Evolutionary conservation across 805 yeast genomes (phyloP).

Genomic region (Millerago galiae): DNA sequence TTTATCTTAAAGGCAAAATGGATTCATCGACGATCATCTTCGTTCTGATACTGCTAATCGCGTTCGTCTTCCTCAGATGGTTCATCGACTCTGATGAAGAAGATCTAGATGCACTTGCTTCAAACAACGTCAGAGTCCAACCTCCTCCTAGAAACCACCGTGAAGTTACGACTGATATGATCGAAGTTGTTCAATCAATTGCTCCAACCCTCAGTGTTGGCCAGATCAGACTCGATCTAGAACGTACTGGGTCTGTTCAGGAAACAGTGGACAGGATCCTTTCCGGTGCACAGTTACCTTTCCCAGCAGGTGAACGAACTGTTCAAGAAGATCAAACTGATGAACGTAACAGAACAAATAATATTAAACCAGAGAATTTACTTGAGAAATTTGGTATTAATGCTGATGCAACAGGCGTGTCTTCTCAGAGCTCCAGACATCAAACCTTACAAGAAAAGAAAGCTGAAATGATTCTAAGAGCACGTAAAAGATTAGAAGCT

Average conservation of each 20-base stretch:
- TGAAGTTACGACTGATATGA: slow-evolving; percentile 62
- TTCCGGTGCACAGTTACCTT: slow-evolving; percentile 53
- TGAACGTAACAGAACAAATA: slow-evolving; percentile 16
- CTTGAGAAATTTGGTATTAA: slow-evolving; percentile 40
- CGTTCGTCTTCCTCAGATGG: slow-evolving; percentile 61
- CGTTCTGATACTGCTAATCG: slow-evolving; percentile 40
- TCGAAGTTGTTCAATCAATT: slow-evolving; percentile 76
- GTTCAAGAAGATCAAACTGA: slow-evolving; percentile 11
- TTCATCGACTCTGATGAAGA: slow-evolving; percentile 48
- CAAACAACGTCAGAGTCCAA: background rate
- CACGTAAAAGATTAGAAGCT: slow-evolving; percentile 50
- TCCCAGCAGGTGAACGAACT: slow-evolving; percentile 37
- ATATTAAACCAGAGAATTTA: slow-evolving; percentile 25
- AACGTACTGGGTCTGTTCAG: slow-evolving; percentile 75
- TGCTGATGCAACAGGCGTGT: slow-evolving; percentile 1
- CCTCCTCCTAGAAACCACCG: slow-evolving; percentile 27
- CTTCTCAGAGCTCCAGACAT: slow-evolving; percentile 34
- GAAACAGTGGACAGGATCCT: slow-evolving; percentile 69
- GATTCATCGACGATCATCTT: slow-evolving; percentile 51
- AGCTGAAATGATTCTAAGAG: slow-evolving; percentile 52
- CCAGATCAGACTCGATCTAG: slow-evolving; percentile 70
- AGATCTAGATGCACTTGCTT: slow-evolving; percentile 5
- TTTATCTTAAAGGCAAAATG: slow-evolving; percentile 26
- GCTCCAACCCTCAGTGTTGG: slow-evolving; percentile 67
- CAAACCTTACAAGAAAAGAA: slow-evolving; percentile 40